Evolutionary conservation across 441 rosid genomes (phyloP), one percentile per base, ranked within the genome.

Genomic region (Populus tomentosa): DNA sequence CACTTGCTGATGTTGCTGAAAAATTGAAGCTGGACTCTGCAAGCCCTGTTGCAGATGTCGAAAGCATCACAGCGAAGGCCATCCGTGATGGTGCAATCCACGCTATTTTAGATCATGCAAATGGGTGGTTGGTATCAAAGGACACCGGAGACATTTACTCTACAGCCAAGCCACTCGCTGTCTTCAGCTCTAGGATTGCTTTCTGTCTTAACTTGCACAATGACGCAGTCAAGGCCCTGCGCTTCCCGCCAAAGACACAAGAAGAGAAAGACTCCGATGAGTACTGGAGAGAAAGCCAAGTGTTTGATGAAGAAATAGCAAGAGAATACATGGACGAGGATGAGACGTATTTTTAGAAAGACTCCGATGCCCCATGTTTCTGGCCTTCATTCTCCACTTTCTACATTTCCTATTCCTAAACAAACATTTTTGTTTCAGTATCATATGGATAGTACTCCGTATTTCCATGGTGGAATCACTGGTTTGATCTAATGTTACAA

Each of bases 151-250:
- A 30, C 32, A 30, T 30, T 30, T 30, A 30, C 32, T 91, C 95
- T 2, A 89, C 93, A 20, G 88, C 85, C 30, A 90, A 91, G 84
- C 95, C 93, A 69, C 93, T 88, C 80, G 63, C 80, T 53, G 93
- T 89, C n/a, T 91, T 89, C 71, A 91, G 90, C 82, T 91, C 95
- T 1, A 82, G 95, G 81, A 88, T 91, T 67, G 92, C 93, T 18
- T 91, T 88, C 85, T 89, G 93, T 75, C 92, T 89, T 80, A 88
- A 90, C 78, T 88, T 89, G 95, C 92, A 91, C 71, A 89, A 89
- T 3, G 93, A 91, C 62, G 92, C 93, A n/a, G 92, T 91, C 2
- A 84, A 89, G 16, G 92, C 95, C 5, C 88, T 89, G 50, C 82
- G 88, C 24, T 91, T 91, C 80, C 93, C 93, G 6, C 92, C 93